These are phyloP conservation scores for Phytophthora lateralis DNA, from an alignment of 352 stramenopile genomes.

Conservation along the genomic window DNA sequence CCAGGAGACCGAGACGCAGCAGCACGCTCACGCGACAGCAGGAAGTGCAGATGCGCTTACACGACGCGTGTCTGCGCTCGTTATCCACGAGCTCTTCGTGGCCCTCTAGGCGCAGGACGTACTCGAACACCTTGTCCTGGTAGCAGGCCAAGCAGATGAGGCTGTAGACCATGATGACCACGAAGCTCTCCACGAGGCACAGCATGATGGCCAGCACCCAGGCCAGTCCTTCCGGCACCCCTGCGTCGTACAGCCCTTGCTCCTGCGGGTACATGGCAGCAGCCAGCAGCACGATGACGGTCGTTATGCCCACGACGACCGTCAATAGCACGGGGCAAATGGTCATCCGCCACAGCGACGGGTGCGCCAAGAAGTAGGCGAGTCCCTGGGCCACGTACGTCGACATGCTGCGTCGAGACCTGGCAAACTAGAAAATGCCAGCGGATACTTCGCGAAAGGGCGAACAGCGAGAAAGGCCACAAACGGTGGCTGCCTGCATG, in stretches of 20 bases:
- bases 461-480: slow-evolving; percentile 2
- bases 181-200: slow-evolving; percentile 61
- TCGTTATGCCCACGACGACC: slow-evolving; percentile 44
- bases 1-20: slow-evolving; percentile 45
- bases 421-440: slow-evolving; percentile 18
- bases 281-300: slow-evolving; percentile 50
- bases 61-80: slow-evolving; percentile 42
- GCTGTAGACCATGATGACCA: slow-evolving; percentile 58
- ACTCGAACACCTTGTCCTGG: slow-evolving; percentile 59
- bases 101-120: slow-evolving; percentile 48
- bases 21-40: slow-evolving; percentile 55
- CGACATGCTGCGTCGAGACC: slow-evolving; percentile 28
- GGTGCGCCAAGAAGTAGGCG: slow-evolving; percentile 53
- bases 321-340: slow-evolving; percentile 58
- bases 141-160: slow-evolving; percentile 54
- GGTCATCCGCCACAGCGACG: slow-evolving; percentile 50
- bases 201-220: slow-evolving; percentile 61
- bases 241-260: slow-evolving; percentile 37
- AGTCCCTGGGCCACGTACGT: slow-evolving; percentile 41
- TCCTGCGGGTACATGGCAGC: slow-evolving; percentile 49
- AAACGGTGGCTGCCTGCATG: slow-evolving; percentile 12
- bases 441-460: slow-evolving; percentile 3
- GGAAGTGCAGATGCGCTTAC: slow-evolving; percentile 42
- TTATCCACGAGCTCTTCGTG: slow-evolving; percentile 46
- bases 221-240: slow-evolving; percentile 43